A percentile compares a stretch with the other conserved stretches of the same genome.
phyloP scores from a whole-genome alignment of 805 yeast species.

The Wickerhamiella bombiphila region DNA sequence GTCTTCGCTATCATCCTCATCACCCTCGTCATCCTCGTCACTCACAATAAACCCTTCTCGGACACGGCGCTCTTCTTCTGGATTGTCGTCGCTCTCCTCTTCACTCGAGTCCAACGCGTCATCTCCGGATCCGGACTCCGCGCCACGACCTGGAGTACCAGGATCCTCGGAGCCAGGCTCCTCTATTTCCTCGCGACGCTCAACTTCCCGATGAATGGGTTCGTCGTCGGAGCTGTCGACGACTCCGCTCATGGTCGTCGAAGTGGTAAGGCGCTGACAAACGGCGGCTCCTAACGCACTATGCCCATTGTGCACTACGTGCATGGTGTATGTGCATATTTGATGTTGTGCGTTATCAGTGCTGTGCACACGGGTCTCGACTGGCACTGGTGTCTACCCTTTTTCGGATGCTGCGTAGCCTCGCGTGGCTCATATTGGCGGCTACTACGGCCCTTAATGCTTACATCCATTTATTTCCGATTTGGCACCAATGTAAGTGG shows the following conservation, averaged over 20 bases:
- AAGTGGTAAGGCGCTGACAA: background rate
- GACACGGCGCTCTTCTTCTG: conserved; percentile 69
- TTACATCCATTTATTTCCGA: conserved; percentile 52
- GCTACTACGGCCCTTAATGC: conserved; percentile 39
- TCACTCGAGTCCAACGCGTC: conserved; percentile 2
- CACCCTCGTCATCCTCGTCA: conserved; percentile 74
- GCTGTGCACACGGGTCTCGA: background rate
- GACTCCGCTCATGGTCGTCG: too few relatives aligned
- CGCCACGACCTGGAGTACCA: background rate
- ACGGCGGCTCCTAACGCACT: background rate
- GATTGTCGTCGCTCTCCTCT: conserved; percentile 64
- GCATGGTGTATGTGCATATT: too few relatives aligned
- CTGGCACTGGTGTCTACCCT: too few relatives aligned
- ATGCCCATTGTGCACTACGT: too few relatives aligned
- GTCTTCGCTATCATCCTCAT: conserved; percentile 24
- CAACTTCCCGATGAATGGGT: background rate
- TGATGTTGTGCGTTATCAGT: too few relatives aligned
- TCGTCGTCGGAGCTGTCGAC: conserved; percentile 1
- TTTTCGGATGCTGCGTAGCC: background rate
- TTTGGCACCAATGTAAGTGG: conserved; percentile 20
- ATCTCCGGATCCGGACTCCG: background rate
- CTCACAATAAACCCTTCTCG: conserved; percentile 80
- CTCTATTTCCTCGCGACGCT: background rate
- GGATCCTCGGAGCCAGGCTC: background rate
- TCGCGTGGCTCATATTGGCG: too few relatives aligned